Evolutionary conservation across 768 basidiomycete genomes (phyloP).

Genomic region (Hygrocybe coccinea): DNA sequence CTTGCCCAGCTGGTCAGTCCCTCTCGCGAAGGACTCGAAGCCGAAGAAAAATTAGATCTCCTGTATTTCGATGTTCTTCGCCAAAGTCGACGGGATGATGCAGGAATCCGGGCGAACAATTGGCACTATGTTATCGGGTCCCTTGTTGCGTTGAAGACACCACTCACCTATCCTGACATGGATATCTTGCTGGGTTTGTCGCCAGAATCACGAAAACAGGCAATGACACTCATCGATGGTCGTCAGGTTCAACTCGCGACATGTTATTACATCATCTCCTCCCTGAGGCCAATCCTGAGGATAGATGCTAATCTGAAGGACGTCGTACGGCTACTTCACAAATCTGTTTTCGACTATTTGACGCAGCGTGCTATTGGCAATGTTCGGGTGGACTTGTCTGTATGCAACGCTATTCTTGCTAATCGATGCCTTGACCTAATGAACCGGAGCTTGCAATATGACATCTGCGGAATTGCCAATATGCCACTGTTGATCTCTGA

Average conservation of each 20-base stretch:
- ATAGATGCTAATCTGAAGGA: background rate
- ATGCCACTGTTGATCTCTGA: background rate
- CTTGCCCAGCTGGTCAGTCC: background rate
- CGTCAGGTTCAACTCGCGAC: background rate
- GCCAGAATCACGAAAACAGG: background rate
- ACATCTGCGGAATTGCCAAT: background rate
- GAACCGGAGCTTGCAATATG: background rate
- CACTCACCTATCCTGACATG: background rate
- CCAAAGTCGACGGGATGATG: background rate
- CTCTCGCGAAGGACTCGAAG: background rate
- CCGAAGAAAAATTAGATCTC: background rate
- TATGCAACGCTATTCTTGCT: background rate
- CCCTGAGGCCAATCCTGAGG: background rate
- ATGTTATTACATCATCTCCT: background rate
- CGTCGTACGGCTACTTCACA: conserved; percentile 1
- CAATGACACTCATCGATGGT: background rate
- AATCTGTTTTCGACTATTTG: background rate
- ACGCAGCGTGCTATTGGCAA: background rate
- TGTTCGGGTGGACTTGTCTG: background rate
- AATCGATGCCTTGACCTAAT: background rate
- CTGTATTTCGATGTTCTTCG: background rate
- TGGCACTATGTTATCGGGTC: conserved; percentile 1
- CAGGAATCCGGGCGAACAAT: background rate
- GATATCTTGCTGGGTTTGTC: background rate
- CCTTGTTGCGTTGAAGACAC: background rate